Base-by-base conservation (phyloP, 139 green algal genomes). In the Chlorella sp. region DNA sequence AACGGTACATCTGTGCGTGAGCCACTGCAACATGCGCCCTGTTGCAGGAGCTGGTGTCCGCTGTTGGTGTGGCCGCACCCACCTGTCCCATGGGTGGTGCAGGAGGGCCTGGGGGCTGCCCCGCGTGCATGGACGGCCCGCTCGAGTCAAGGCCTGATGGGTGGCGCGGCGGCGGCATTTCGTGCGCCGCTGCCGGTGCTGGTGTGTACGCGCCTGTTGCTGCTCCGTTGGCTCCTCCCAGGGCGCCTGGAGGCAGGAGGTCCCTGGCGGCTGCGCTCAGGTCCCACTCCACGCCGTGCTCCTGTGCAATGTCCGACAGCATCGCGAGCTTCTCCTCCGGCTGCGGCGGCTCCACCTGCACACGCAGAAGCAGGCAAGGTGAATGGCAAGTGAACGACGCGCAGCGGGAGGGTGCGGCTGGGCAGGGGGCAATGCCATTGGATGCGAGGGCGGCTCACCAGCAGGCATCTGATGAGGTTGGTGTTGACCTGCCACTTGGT, bases 401-500 rank as follows among this genome's bases (percentile, higher is more conserved):
- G 23, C 17, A 64, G 26, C 4, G 59, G 59, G 22, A 32, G 22
- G 30, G 62, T 35, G 62, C 27, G 23, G 6, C 4, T 29, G 20
- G 23, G 64, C 20, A 70, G 32, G 32, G 10, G 6, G 24, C 5
- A 31, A 22, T 49, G 24, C 27, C 3, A 22, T 29, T 5, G 64
- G 10, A 29, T 22, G 33, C 20, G 20, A 70, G 32, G 30, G 3
- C 3, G 3, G 50, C 64, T 27, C 32, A 70, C 76, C 59, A 81
- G 55, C 59, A 81, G 65, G 66, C 76, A 81, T 61, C 76, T 69
- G 49, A 81, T 74, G 36, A 81, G 60, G 71, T 81, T 81, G 71
- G 55, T 26, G 36, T 81, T 81, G 3, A 81, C 76, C 59, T 73
- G 66, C 76, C 76, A 81, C 36, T 75, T 70, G 31, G 36, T 42